Evolutionary conservation across 1,284 basidiomycete species (phyloP), one percentile per base, ranked within the genome.

Genomic region (Thelephora terrestris): DNA sequence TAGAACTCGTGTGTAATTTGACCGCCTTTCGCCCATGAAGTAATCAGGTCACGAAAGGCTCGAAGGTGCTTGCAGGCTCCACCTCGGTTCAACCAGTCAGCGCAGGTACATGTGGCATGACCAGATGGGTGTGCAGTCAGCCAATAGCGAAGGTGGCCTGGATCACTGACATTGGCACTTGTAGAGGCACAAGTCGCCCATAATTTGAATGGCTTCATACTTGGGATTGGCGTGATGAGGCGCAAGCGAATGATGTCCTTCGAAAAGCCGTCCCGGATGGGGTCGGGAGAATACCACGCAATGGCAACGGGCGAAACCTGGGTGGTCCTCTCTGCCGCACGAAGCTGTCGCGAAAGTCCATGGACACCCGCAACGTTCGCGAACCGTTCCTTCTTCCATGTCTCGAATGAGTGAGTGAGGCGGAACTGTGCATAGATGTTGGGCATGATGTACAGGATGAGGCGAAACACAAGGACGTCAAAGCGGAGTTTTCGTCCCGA

Each of bases 11-110:
- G 12, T 38, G 37, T 7, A 7, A 38, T 38, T 38, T 38, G 37
- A 17, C 37, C 37, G 12, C 7, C n/a, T 38, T 12, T 4, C 20
- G 12, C 12, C 37, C 37, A 38, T 17, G 37, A 17, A 38, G n/a
- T 21, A 7, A 53, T 36, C 14, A 39, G 12, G 4, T 47, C 3
- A 4, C 37, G 14, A 10, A 53, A 47, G 14, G 63, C 62, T 6
- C 61, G 53, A 1, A 66, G 38, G 45, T 64, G 62, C 44, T 64
- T 65, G 54, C 64, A 64, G 4, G 64, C 64, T 7, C 58, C 60
- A 3, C 58, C 58, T 4, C 58, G 51, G 1, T 50, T 23, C 1
- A 46, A 32, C 36, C 59, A 64, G 44, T 63, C 60, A 1, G 39
- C 48, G 49, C 64, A 66, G 7, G 59, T 55, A 49, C 63, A 61